These are phyloP conservation scores for Fusarium sp. DNA, from an alignment of 2,329 filamentous ascomycete species.

Conservation along the genomic window DNA sequence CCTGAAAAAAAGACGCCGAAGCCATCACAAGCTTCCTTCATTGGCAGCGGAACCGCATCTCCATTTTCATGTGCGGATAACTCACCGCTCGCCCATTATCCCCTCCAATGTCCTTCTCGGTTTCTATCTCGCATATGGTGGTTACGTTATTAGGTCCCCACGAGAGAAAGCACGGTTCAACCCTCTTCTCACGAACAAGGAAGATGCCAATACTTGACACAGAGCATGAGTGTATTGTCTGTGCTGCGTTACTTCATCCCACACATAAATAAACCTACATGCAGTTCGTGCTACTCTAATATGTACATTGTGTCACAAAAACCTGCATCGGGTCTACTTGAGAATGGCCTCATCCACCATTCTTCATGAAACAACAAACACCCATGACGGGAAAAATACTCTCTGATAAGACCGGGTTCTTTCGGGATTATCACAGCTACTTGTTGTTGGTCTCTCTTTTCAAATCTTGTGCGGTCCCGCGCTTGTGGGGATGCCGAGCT, in stretches of 20 bases:
- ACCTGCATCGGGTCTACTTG: neutral
- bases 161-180: neutral
- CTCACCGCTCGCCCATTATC: neutral
- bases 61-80: neutral
- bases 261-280: neutral
- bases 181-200: neutral
- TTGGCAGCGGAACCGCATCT: slow-evolving; percentile 15
- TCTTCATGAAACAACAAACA: neutral
- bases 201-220: neutral
- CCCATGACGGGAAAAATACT: slow-evolving; percentile 1
- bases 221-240: neutral
- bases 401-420: slow-evolving; percentile 30
- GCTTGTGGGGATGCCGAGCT: slow-evolving; percentile 36
- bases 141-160: neutral
- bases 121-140: neutral
- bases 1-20: slow-evolving; percentile 14
- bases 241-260: slow-evolving; percentile 24
- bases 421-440: slow-evolving; percentile 26
- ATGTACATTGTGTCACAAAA: neutral
- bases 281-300: slow-evolving; percentile 12
- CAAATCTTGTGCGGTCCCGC: neutral
- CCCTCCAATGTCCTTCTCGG: neutral
- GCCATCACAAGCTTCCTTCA: neutral
- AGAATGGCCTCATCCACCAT: slow-evolving; percentile 2
- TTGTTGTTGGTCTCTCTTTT: neutral